These are phyloP conservation scores for Silene latifolia DNA, from an alignment of 148 eudicot species.

Conservation along the genomic window DNA sequence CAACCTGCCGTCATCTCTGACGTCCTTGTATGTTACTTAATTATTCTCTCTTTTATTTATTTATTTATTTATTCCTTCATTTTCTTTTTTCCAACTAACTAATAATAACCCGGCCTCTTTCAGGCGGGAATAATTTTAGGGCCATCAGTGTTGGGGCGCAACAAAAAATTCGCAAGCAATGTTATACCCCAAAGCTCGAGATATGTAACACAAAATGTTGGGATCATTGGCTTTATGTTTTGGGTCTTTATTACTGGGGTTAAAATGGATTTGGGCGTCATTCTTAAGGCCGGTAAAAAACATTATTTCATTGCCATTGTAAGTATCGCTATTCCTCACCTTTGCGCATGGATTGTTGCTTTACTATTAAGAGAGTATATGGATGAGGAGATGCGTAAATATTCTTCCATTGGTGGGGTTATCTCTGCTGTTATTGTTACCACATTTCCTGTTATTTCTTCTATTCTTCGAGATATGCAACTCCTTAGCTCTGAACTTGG, in stretches of 20 bases:
- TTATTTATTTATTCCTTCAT: too few species aligned
- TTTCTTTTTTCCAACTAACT: too few species aligned
- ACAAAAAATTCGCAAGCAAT: constrained; percentile 26
- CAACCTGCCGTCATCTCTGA: constrained; percentile 69
- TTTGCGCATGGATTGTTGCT: constrained; percentile 24
- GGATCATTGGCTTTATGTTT: constrained; percentile 62
- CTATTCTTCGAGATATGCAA: constrained; percentile 58
- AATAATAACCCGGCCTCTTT: too few species aligned
- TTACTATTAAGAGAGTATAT: constrained; percentile 30
- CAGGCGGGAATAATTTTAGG: constrained; percentile 87
- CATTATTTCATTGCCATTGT: constrained; percentile 47
- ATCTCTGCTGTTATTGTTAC: constrained; percentile 46
- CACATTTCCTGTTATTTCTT: constrained; percentile 63
- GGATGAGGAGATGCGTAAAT: constrained; percentile 36
- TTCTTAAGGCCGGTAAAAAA: constrained; percentile 44
- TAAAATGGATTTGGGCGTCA: constrained; percentile 55
- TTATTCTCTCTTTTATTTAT: not conserved
- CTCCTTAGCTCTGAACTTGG: constrained; percentile 82
- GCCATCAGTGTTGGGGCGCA: constrained; percentile 62
- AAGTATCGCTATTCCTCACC: constrained; percentile 39
- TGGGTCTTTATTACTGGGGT: constrained; percentile 73
- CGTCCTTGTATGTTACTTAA: constrained; percentile 55
- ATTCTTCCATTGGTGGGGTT: constrained; percentile 51
- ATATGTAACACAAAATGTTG: constrained; percentile 45
- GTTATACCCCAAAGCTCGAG: constrained; percentile 45